phyloP scores from a whole-genome alignment of 1,284 basidiomycete genomes.

The Leccinum griseonigrum region DNA sequence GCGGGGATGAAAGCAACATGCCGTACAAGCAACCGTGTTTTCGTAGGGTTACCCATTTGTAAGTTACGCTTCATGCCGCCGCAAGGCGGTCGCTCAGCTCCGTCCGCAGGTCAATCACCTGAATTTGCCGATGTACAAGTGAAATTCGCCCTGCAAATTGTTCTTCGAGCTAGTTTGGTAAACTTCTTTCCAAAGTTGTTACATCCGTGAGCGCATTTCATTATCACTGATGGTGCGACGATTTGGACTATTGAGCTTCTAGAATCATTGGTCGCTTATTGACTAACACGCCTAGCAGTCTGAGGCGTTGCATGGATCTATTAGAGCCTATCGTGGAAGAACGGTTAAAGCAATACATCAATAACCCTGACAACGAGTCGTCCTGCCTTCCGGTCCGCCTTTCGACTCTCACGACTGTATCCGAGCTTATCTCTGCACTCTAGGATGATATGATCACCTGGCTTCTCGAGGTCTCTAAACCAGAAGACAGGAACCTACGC shows the following conservation, averaged over 20 bases:
- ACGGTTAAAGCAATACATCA: slow-evolving; percentile 25
- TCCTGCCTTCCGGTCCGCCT: slow-evolving; percentile 25
- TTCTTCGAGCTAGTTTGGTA: slow-evolving; percentile 31
- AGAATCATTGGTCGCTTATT: slow-evolving; percentile 35
- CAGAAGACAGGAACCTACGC: slow-evolving; percentile 31
- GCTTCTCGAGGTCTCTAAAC: slow-evolving; percentile 41
- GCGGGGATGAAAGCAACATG: slow-evolving; percentile 34
- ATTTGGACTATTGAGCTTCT: slow-evolving; percentile 17
- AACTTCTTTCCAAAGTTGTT: slow-evolving; percentile 33
- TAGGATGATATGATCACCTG: slow-evolving; percentile 46
- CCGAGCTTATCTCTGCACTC: slow-evolving; percentile 7
- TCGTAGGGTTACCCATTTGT: slow-evolving; percentile 46
- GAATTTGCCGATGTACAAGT: slow-evolving; percentile 34
- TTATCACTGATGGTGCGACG: slow-evolving; percentile 7
- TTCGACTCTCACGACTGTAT: slow-evolving; percentile 10
- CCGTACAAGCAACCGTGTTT: slow-evolving; percentile 41
- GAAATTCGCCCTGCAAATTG: slow-evolving; percentile 35
- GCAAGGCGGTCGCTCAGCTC: slow-evolving; percentile 10
- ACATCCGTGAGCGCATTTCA: slow-evolving; percentile 31
- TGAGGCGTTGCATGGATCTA: slow-evolving; percentile 30
- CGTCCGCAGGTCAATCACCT: slow-evolving; percentile 27
- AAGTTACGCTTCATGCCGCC: slow-evolving; percentile 15
- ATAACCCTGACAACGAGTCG: slow-evolving; percentile 9
- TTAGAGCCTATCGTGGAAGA: slow-evolving; percentile 34
- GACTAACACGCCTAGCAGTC: slow-evolving; percentile 34